Base-by-base conservation (phyloP, 352 stramenopile genomes). In the Phytophthora agathidicida region DNA sequence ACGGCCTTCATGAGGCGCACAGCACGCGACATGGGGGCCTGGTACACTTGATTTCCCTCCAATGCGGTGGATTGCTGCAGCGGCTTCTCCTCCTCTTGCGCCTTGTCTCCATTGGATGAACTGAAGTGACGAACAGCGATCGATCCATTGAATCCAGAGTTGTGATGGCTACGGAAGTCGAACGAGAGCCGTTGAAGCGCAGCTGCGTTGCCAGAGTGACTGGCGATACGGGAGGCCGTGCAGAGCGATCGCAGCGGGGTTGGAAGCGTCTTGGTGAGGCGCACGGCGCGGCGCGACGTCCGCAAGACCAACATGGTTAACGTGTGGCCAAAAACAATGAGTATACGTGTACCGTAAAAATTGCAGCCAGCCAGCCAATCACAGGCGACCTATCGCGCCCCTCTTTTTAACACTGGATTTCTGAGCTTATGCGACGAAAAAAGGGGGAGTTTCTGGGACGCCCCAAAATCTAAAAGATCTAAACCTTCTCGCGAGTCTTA, bases 1-100 rank as follows among this genome's bases (percentile, higher is more conserved):
- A 95, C 82, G n/a, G 78, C 82, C 67, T 95, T 95, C 83, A 93
- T 95, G 24, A 93, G 70, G 9, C 82, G 84, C 39, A 95, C 86
- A 16, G 82, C 80, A 41, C 82, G 82, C 6, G 76, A 65, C 77
- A 94, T 91, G 6, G 84, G 84, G 5, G 68, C 84, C 46, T 79
- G 57, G 50, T 94, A 94, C 47, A 92, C 77, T 2, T 86, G 55
- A 13, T 65, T 26, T 33, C 30, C 59, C 3, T 16, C 39, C 11
- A 62, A 10, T 5, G 24, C 14, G 0, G 20, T 39, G 9, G 13
- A 33, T 20, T 23, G 9, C 11, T 39, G 33, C 16, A 31, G 19
- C 8, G 42, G 26, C 2, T 27, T 53, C 14, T 36, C 17, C 17
- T 44, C 46, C 22, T 35, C 35, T 16, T 27, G 26, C 26, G 16